phyloP scores from a whole-genome alignment of 345 rosid genomes.

The Laguncularia racemosa region DNA sequence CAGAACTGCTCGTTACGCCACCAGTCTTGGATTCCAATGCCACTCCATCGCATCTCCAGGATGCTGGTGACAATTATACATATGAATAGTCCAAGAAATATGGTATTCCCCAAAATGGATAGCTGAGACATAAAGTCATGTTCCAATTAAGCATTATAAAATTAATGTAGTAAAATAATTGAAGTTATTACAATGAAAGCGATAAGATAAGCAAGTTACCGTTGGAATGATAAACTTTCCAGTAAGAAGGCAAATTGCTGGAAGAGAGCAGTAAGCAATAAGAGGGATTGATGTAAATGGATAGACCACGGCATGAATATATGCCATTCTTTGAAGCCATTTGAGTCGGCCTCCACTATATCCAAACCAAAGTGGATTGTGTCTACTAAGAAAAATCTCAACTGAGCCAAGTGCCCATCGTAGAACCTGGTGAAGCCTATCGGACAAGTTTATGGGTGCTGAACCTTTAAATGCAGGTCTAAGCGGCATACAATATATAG shows the following conservation, averaged over 20 bases:
- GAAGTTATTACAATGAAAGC: background rate
- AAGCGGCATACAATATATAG: slow-evolving; percentile 36
- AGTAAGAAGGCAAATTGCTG: slow-evolving; percentile 20
- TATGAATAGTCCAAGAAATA: slow-evolving; percentile 17
- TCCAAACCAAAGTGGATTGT: slow-evolving; percentile 22
- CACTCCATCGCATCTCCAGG: slow-evolving; percentile 21
- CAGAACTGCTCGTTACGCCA: slow-evolving; percentile 21
- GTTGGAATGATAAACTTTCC: slow-evolving; percentile 20
- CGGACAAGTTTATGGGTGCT: slow-evolving; percentile 38
- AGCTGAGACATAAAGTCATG: background rate
- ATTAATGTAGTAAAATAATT: background rate
- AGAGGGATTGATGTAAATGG: slow-evolving; percentile 22
- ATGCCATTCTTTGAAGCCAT: slow-evolving; percentile 27
- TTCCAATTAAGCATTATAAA: background rate
- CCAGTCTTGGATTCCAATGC: slow-evolving; percentile 21
- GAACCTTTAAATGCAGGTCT: slow-evolving; percentile 39
- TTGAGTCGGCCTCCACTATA: slow-evolving; percentile 20
- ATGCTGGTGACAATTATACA: slow-evolving; percentile 14
- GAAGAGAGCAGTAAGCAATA: slow-evolving; percentile 18
- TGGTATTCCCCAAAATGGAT: slow-evolving; percentile 10
- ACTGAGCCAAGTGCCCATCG: slow-evolving; percentile 40
- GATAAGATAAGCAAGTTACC: slow-evolving; percentile 4
- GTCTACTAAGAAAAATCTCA: slow-evolving; percentile 34
- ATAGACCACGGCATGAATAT: slow-evolving; percentile 17
- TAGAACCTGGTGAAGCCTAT: slow-evolving; percentile 39